Evolutionary conservation across 2,329 filamentous ascomycete species (phyloP).

Genomic region (Tolypocladium amazonense): DNA sequence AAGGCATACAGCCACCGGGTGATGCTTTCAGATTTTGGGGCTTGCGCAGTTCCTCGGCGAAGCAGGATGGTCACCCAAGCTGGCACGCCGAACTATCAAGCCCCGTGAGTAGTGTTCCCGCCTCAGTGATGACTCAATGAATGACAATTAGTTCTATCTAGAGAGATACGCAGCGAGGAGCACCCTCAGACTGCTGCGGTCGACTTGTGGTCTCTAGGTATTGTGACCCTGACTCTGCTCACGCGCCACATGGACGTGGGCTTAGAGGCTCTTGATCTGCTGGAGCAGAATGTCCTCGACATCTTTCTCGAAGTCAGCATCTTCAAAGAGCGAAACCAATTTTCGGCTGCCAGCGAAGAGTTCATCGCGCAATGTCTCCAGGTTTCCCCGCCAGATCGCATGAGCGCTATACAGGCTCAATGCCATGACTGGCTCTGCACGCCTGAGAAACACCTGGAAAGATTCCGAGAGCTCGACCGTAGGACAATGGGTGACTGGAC

Average conservation of each 20-base stretch:
- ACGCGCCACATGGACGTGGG: conserved; percentile 10
- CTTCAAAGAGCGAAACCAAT: conserved; percentile 4
- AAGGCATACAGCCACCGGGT: conserved; percentile 31
- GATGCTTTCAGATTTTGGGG: conserved; percentile 42
- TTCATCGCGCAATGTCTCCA: conserved; percentile 23
- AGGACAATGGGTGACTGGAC: conserved; percentile 16
- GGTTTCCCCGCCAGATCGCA: conserved; percentile 12
- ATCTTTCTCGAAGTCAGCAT: conserved; percentile 8
- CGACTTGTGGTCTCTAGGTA: conserved; percentile 43
- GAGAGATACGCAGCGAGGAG: conserved; percentile 22
- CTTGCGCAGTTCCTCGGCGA: conserved; percentile 29
- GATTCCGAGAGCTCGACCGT: conserved; percentile 21
- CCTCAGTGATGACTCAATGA: background rate
- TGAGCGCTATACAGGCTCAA: conserved; percentile 16
- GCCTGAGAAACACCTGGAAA: conserved; percentile 16
- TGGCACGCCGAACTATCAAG: conserved; percentile 36
- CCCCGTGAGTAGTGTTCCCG: conserved; percentile 30
- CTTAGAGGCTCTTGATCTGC: conserved; percentile 14
- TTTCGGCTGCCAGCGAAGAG: conserved; percentile 13
- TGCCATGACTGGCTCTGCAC: conserved; percentile 23
- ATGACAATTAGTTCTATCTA: conserved; percentile 10
- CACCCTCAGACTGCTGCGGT: conserved; percentile 24
- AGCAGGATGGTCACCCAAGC: conserved; percentile 32
- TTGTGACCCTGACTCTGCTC: conserved; percentile 29
- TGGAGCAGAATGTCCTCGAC: conserved; percentile 15